A percentile compares a stretch with the other conserved stretches of the same genome.
phyloP scores from a whole-genome alignment of 1,284 basidiomycete genomes.

The Pyrrhoderma noxium region DNA sequence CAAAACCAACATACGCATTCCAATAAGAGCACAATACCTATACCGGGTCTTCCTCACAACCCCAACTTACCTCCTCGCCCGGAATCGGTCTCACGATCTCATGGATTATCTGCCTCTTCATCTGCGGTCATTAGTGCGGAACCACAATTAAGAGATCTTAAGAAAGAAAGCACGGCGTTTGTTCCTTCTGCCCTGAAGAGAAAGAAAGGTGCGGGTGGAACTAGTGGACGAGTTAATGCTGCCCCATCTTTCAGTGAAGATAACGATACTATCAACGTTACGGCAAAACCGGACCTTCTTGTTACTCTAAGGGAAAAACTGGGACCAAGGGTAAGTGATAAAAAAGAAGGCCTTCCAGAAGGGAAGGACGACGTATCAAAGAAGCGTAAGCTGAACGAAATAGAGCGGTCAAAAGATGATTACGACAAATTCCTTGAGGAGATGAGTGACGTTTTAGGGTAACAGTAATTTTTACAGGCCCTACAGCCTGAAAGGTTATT shows the following conservation, averaged over 20 bases:
- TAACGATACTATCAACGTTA: constrained; percentile 19
- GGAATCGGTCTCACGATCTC: constrained; percentile 20
- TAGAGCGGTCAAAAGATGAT: constrained; percentile 49
- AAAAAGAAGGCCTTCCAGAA: constrained; percentile 21
- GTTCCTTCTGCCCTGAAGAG: constrained; percentile 67
- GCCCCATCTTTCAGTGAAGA: constrained; percentile 45
- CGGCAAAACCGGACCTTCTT: constrained; percentile 57
- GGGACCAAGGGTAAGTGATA: constrained; percentile 28
- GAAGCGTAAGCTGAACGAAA: constrained; percentile 26
- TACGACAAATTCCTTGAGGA: constrained; percentile 72
- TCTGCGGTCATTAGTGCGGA: constrained; percentile 73
- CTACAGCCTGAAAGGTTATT: too few relatives aligned
- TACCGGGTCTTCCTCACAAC: constrained; percentile 32
- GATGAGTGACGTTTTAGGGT: constrained; percentile 49
- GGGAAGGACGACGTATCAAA: constrained; percentile 23
- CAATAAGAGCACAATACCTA: constrained; percentile 19
- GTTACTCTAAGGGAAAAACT: constrained; percentile 53
- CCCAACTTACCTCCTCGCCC: constrained; percentile 28
- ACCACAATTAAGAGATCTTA: constrained; percentile 82
- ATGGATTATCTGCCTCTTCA: constrained; percentile 23
- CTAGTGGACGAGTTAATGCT: constrained; percentile 47
- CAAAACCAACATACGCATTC: constrained; percentile 2
- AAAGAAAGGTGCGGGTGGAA: constrained; percentile 39
- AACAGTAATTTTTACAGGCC: neutral
- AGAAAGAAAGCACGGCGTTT: constrained; percentile 87